Base-by-base conservation (phyloP, 2,329 filamentous ascomycete genomes). In the Acrocalymma vagum region DNA sequence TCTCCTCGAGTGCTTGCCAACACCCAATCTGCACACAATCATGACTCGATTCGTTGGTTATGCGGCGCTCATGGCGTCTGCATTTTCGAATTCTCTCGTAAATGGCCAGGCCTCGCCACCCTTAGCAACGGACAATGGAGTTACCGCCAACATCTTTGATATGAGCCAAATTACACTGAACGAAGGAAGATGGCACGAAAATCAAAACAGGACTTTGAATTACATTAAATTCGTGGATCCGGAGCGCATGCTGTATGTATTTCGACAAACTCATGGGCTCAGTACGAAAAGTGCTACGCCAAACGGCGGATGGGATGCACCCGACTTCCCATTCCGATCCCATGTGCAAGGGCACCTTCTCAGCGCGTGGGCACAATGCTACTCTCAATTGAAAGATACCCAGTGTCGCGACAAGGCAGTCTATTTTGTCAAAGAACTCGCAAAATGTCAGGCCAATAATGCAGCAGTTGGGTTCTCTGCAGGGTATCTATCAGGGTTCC, bases 231-330 rank as follows among this genome's bases (percentile, higher is more conserved):
- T 50, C 18, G 67, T 79, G 15, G 70, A 78, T 35, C 49, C 72
- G 0, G 71, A 79, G 13, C 69, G 77, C 1, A 59, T 79, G 2
- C 69, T 79, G 13, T 79, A 79, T 59, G 71, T 72, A 50, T 80
- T 79, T 60, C 69, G 77, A 13, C 48, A 61, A 20, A 79, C 69
- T 30, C 77, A 79, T 40, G 63, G 69, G 13, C 50, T 79, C 1
- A 72, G 71, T 3, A 80, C 77, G 7, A 67, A 75, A 3, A 74
- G 73, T 2, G 78, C 77, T 2, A 46, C 61, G 2, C 32, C 67
- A 5, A 77, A 78, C 31, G 76, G 76, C 2, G 78, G 78, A 3
- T 81, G 78, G 78, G 78, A 81, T 55, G 75, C 75, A 1, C 78
- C 78, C 1, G 64, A 74, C 30, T 81, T 81, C 29, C 78, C 78